Evolutionary conservation across 306 rosid species (phyloP).

Genomic region (Amphicarpaea edgeworthii): DNA sequence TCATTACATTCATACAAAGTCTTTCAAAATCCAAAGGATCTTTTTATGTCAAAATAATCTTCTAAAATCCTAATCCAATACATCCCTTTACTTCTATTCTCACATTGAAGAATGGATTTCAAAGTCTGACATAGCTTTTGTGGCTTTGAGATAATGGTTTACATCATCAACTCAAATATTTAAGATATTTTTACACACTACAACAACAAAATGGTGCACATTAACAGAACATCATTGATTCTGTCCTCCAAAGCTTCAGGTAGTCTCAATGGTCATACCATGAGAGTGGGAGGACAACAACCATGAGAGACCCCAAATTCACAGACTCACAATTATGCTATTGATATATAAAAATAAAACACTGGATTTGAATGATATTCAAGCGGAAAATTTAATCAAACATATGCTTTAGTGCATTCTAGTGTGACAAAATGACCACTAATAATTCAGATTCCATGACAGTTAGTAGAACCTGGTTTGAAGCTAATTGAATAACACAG

Average conservation of each 20-base stretch:
- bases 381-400: conserved; percentile 12
- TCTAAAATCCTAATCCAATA: too few species aligned
- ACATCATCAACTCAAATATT: conserved; percentile 32
- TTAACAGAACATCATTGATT: too few species aligned
- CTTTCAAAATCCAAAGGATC: too few species aligned
- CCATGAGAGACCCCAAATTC: conserved; percentile 3
- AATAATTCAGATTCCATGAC: conserved; percentile 26
- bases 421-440: conserved; percentile 10
- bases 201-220: too few species aligned
- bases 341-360: conserved; percentile 19
- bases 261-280: too few species aligned
- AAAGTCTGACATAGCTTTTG: conserved; percentile 12
- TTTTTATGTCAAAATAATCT: too few species aligned
- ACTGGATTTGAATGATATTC: conserved; percentile 13
- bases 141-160: neutral
- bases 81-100: neutral
- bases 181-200: conserved; percentile 1
- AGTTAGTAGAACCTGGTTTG: neutral
- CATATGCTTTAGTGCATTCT: neutral
- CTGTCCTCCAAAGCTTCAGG: too few species aligned
- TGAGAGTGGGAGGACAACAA: conserved; percentile 22
- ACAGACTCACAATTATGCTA: neutral
- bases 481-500: conserved; percentile 11
- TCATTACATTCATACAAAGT: too few species aligned
- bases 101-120: neutral